Conservation (phyloP, 805 yeast genomes). For the Saturnispora dispora region DNA sequence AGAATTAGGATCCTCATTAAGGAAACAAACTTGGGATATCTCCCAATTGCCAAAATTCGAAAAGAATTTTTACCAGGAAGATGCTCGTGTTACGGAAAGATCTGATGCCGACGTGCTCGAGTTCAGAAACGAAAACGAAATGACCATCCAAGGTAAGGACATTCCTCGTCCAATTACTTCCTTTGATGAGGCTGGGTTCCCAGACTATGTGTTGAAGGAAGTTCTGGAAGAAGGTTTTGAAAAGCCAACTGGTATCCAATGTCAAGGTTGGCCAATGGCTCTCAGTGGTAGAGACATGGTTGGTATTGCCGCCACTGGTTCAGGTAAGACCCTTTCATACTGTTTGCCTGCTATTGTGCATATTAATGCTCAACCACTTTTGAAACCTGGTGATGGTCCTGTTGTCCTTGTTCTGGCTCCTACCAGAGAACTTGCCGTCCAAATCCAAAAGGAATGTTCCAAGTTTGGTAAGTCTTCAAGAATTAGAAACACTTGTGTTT, state of each 20-base stretch:
- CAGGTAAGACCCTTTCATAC: constrained; percentile 96
- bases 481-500: constrained; percentile 93
- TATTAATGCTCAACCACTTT: constrained; percentile 94
- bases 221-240: constrained; percentile 89
- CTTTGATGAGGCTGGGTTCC: constrained; percentile 98
- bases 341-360: constrained; percentile 96
- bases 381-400: constrained; percentile 94
- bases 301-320: constrained; percentile 98
- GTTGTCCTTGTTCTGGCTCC: constrained; percentile 93
- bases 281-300: constrained; percentile 97
- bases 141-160: constrained; percentile 74
- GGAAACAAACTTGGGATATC: constrained; percentile 74
- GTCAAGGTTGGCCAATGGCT: constrained; percentile 99
- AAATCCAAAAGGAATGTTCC: constrained; percentile 91
- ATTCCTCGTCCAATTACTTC: constrained; percentile 90
- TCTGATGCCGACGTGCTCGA: constrained; percentile 59
- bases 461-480: constrained; percentile 88
- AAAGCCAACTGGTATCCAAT: constrained; percentile 91
- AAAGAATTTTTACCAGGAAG: constrained; percentile 89
- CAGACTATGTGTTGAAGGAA: constrained; percentile 83
- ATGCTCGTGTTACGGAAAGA: constrained; percentile 67
- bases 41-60: constrained; percentile 79
- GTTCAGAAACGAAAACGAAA: constrained; percentile 77
- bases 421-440: constrained; percentile 97
- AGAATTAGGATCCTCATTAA: constrained; percentile 46